Base-by-base conservation (phyloP, 2,329 filamentous ascomycete species). In the Colletotrichum horii region DNA sequence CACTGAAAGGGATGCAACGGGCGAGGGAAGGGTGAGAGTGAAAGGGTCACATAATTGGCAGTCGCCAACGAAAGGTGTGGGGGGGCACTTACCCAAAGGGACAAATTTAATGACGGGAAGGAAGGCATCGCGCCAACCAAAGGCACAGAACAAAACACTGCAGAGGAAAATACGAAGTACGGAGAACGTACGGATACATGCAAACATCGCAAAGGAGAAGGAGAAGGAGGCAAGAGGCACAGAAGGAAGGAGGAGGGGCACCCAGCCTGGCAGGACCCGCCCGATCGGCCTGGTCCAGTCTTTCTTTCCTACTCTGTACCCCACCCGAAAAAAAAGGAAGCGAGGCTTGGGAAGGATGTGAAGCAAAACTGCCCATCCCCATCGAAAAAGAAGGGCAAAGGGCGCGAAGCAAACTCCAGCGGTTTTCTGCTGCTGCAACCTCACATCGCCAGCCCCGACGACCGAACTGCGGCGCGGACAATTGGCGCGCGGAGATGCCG, bases 401-500 rank as follows among this genome's bases (percentile, higher is more conserved):
- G 34, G 26, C 58, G 22, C 36, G 26, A 66, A 76, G 52, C 61
- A 30, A 38, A 66, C 26, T 61, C 14, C 32, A 52, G 43, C 43
- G 12, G 14, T 52, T 22, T 52, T 12, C 43, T 52, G n/a, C 43
- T 24, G 22, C 36, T 76, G 65, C 66, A 70, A 74, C 74, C 22
- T 70, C 36, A 56, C 66, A 43, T 60, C 48, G 61, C 68, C 60
- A 19, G 70, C 70, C 56, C 62, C 62, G 70, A 52, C 55, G 61
- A 16, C 16, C 34, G 22, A 43, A 34, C 64, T 19, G 24, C 65
- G 58, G 65, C 71, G 62, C 71, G 66, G 66, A 62, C 68, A 52
- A 52, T 65, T 43, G 28, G 26, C 52, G 52, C 26, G 68, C 72
- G 67, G 72, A 71, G 28, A 71, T 62, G 72, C 62, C 69, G 43